Evolutionary conservation across 2,329 filamentous ascomycete species (phyloP).

Genomic region (Nemania bipapillata): DNA sequence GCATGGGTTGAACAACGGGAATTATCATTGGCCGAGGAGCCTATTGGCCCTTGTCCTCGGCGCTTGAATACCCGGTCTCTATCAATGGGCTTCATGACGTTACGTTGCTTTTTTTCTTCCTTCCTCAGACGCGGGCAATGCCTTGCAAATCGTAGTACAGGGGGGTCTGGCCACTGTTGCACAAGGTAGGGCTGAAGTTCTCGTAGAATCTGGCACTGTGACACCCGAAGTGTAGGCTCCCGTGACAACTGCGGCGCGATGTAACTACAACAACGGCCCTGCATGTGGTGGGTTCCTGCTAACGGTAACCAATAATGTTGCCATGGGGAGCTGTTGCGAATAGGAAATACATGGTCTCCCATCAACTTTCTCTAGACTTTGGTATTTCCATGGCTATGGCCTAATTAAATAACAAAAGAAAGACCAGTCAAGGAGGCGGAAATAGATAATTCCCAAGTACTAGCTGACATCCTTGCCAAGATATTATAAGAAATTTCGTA

Average conservation of each 20-base stretch:
- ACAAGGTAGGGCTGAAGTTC: neutral
- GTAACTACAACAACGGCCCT: slow-evolving; percentile 1
- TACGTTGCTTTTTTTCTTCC: neutral
- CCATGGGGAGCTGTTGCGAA: no score
- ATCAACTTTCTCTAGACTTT: no score
- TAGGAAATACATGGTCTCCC: no score
- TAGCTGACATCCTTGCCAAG: no score
- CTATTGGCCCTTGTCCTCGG: neutral
- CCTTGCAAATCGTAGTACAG: neutral
- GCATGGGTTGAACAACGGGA: neutral
- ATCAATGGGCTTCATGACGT: neutral
- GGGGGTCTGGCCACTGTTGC: neutral
- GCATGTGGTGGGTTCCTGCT: neutral
- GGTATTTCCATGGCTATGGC: no score
- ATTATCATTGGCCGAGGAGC: neutral
- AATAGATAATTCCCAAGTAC: no score
- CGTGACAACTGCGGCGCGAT: neutral
- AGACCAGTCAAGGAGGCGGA: no score
- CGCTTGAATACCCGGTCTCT: neutral
- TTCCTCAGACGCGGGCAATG: neutral
- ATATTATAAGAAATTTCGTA: no score
- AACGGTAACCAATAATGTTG: no score
- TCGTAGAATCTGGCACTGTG: neutral
- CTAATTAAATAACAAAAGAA: no score
- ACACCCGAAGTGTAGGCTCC: neutral